Base-by-base conservation (phyloP, 148 eudicot species). In the Agrostemma githago region DNA sequence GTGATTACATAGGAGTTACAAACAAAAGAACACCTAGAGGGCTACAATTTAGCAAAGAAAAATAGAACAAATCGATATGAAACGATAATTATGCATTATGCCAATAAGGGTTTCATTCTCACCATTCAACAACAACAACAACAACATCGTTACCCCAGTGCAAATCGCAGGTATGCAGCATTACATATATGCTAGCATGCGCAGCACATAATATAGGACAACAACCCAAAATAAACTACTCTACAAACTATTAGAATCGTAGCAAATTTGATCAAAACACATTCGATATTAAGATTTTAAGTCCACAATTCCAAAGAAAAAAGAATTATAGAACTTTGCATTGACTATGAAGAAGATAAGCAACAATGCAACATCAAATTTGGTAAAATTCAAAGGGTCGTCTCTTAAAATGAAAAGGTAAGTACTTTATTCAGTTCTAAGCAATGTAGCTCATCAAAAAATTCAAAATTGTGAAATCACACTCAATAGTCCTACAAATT, bases 391-490 rank as follows among this genome's bases (percentile, higher is more conserved):
- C 16, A 70, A 48, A 68, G 4, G 11, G 56, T 51, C 56, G 14
- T 11, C 4, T 14, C 5, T 40, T 8, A 40, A 41, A 12, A 57
- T 37, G 61, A 26, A 26, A 26, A 26, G 34, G 1, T 26, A 26
- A 26, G 34, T 26, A 26, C 34, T 26, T 51, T 51, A 9, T 15
- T 51, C 16, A 10, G 56, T 44, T 75, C 37, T 70, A 12, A 62
- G 42, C 63, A 77, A 56, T 65, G 51, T 72, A 57, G 37, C 59
- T 53, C 63, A 48, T 62, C 57, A 77, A 72, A 72, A 26, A 26
- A 26, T 26, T 26, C 34, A 26, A 26, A 26, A 26, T 8, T 57
- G 67, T 2, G 61, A 6, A 34, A 71, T 40, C 56, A 37, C 38
- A 68, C 38, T 48, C 70, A 57, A 8, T 59, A 26, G 39, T 67